Evolutionary conservation across 2,329 filamentous ascomycete genomes (phyloP), one percentile per base, ranked within the genome.

Genomic region (Trichothecium sympodiale): DNA sequence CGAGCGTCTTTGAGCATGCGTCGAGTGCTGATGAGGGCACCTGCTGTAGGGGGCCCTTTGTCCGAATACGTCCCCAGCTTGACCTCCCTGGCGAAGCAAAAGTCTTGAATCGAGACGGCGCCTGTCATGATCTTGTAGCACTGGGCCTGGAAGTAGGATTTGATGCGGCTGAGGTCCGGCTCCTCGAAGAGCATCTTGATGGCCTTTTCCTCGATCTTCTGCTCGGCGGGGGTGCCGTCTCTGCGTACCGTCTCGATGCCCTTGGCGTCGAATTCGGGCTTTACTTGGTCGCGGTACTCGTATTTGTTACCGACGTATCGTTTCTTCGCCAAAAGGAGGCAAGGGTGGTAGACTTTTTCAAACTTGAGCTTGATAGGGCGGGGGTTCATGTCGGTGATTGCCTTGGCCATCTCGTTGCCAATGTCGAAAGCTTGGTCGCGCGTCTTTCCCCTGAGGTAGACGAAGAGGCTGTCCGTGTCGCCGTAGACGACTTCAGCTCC

Each of bases 261-360:
- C 57, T 98, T 98, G 38, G 91, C 93, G 54, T 98, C 93, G 45
- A 96, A 96, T 1, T 94, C 83, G 1, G 91, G 89, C 44, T 79
- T 76, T 8, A 56, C 63, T 52, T 98, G 91, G 13, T 71, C 66
- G 27, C 72, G 74, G 45, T 69, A 74, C 53, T 98, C 91, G 60
- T 93, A 98, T 55, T 94, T 95, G 67, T 94, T 95, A 5, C 93
- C 93, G 4, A 96, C 93, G 48, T 98, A 98, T 37, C 91, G 82
- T 54, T 98, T 98, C 64, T 98, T 98, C 14, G 93, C 87, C 1
- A 98, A 71, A 4, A 98, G 69, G 0, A 96, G 78, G 53, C 89
- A 96, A 0, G 93, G 91, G 43, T 94, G 83, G 57, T 98, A 98
- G 2, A 98, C 89, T 49, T 98, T 98, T 55, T 98, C 91, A 47